A percentile compares a stretch with the other conserved stretches of the same genome.
Conservation (phyloP, 2,329 filamentous ascomycete genomes). For the Aureobasidium sp. region DNA sequence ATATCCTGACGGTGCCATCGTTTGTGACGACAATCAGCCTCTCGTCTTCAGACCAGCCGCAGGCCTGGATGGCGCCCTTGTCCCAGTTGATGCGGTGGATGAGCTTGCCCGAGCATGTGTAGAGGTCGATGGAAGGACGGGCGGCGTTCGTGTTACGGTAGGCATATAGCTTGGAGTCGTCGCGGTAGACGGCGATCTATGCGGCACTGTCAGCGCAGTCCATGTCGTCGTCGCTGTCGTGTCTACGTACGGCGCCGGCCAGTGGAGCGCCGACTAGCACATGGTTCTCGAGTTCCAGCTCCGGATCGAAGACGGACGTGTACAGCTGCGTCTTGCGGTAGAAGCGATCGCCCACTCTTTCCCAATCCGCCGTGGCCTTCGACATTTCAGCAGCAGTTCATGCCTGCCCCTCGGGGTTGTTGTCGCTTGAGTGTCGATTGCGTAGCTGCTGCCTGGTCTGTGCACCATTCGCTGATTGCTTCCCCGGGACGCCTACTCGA, state of each 20-base stretch:
- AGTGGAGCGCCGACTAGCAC: constrained; percentile 86
- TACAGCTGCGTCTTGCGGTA: constrained; percentile 94
- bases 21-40: constrained; percentile 79
- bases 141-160: constrained; percentile 64
- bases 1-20: constrained; percentile 86
- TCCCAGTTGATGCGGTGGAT: constrained; percentile 86
- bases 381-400: constrained; percentile 29
- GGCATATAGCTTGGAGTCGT: constrained; percentile 75
- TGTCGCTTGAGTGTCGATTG: neutral
- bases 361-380: constrained; percentile 83
- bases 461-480: neutral
- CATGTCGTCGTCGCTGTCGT: neutral
- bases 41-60: constrained; percentile 97
- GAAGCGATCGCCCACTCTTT: constrained; percentile 85
- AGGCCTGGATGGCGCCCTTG: constrained; percentile 73
- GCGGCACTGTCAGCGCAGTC: constrained; percentile 20
- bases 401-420: neutral
- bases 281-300: constrained; percentile 92
- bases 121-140: constrained; percentile 86
- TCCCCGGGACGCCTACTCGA: neutral
- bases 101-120: constrained; percentile 84
- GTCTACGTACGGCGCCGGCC: constrained; percentile 77
- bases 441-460: constrained; percentile 5
- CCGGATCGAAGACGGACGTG: constrained; percentile 84
- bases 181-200: constrained; percentile 74